Evolutionary conservation across 176 grass and related monocot species (phyloP).

Genomic region (Aechmea fasciata): DNA sequence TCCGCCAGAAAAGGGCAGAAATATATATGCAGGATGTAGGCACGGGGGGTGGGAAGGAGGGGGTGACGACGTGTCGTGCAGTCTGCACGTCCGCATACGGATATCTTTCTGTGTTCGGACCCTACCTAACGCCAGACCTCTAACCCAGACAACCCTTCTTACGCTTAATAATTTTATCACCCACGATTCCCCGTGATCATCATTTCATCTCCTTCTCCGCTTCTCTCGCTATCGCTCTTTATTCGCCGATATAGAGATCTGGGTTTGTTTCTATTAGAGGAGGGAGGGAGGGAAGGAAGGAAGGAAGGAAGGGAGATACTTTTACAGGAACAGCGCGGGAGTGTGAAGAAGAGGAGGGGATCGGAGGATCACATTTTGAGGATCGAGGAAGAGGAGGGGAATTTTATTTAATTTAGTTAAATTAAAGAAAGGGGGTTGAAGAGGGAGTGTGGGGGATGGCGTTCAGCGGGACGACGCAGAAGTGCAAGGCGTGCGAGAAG

Average conservation of each 20-base stretch:
- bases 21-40: not conserved
- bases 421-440: not conserved
- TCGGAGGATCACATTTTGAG: no score
- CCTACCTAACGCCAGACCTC: not conserved
- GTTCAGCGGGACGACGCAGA: conserved; percentile 69
- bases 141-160: no score
- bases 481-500: conserved; percentile 83
- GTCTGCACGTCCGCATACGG: not conserved
- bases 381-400: no score
- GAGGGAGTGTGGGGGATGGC: conserved; percentile 2
- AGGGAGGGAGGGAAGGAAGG: not conserved
- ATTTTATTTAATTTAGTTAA: no score
- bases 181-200: not conserved
- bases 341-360: not conserved
- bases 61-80: not conserved
- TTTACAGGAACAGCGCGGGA: not conserved
- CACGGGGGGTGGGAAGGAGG: not conserved
- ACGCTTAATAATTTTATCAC: not conserved
- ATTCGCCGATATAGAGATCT: conserved; percentile 20
- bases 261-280: not conserved
- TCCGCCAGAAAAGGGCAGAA: not conserved
- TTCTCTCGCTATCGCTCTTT: conserved; percentile 6
- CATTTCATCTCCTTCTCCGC: conserved; percentile 2
- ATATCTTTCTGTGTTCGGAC: not conserved
- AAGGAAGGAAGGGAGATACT: not conserved